These are phyloP conservation scores for Termitomyces sp. DNA, from an alignment of 768 basidiomycete genomes.

Conservation along the genomic window DNA sequence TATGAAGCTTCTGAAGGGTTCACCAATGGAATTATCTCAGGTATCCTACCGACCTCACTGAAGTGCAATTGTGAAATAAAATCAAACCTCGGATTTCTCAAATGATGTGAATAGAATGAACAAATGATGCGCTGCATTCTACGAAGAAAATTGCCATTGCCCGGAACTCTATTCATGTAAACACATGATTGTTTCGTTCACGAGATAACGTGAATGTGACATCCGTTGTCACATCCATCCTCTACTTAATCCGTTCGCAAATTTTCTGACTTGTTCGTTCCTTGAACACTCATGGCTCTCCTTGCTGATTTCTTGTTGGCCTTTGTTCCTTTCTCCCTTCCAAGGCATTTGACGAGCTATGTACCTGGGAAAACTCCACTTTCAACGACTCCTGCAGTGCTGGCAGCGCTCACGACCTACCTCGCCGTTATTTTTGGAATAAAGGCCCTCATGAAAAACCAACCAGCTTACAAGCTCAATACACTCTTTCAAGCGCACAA, in stretches of 20 bases:
- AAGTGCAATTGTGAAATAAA: background rate
- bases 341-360: constrained; percentile 55
- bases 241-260: constrained; percentile 11
- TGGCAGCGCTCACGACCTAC: constrained; percentile 69
- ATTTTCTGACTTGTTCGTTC: constrained; percentile 15
- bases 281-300: constrained; percentile 47
- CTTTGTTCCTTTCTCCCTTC: constrained; percentile 51
- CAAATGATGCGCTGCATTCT: background rate
- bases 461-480: constrained; percentile 69
- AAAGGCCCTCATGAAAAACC: constrained; percentile 78
- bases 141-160: background rate
- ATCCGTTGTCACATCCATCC: constrained; percentile 6
- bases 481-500: constrained; percentile 89
- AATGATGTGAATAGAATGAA: background rate
- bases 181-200: constrained; percentile 5
- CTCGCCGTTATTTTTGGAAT: constrained; percentile 85
- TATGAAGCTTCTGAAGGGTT: no score
- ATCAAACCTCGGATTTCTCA: background rate
- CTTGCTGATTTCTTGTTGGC: constrained; percentile 70
- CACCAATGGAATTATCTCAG: no score
- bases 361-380: constrained; percentile 74
- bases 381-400: constrained; percentile 74
- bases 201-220: constrained; percentile 11
- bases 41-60: background rate
- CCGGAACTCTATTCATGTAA: background rate